A percentile compares a stretch with the other conserved stretches of the same genome.
Conservation (phyloP, 768 basidiomycete genomes). For the Russula earlei region DNA sequence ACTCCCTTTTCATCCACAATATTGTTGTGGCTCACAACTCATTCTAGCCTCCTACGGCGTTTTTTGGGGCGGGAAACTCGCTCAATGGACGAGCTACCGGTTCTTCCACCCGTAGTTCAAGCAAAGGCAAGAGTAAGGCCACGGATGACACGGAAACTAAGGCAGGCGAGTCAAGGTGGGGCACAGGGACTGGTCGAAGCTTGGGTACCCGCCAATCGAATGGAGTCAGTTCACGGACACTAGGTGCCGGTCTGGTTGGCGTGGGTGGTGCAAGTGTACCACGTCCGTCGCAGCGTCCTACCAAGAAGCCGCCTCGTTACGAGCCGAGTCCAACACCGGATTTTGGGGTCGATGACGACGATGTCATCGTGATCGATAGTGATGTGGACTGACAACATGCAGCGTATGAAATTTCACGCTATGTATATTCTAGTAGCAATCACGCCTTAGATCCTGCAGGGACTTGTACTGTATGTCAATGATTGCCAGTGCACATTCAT, state of each 20-base stretch:
- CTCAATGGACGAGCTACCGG: constrained; percentile 43
- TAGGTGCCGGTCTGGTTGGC: constrained; percentile 35
- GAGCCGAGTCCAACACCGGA: constrained; percentile 62
- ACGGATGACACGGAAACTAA: constrained; percentile 14
- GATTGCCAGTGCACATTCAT: too few relatives aligned
- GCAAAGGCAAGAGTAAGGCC: constrained; percentile 38
- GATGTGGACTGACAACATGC: constrained; percentile 30
- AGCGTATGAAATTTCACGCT: background rate
- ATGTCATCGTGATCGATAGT: constrained; percentile 77
- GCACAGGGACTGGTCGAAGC: constrained; percentile 33
- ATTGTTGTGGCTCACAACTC: background rate
- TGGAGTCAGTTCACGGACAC: constrained; percentile 29
- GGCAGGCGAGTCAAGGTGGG: constrained; percentile 22
- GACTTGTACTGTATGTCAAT: background rate
- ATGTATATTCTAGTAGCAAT: constrained; percentile 1
- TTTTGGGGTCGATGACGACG: constrained; percentile 78
- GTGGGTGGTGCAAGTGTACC: constrained; percentile 48
- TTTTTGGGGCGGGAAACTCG: constrained; percentile 58
- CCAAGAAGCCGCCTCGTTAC: constrained; percentile 23
- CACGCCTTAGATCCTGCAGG: constrained; percentile 1
- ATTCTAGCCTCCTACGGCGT: constrained; percentile 37
- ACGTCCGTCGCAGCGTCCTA: constrained; percentile 31
- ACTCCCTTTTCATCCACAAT: background rate
- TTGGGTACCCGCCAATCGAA: constrained; percentile 36
- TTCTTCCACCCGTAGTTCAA: constrained; percentile 36